Conservation (phyloP, 2,329 filamentous ascomycete species). For the Xylariomycetidae sp. region DNA sequence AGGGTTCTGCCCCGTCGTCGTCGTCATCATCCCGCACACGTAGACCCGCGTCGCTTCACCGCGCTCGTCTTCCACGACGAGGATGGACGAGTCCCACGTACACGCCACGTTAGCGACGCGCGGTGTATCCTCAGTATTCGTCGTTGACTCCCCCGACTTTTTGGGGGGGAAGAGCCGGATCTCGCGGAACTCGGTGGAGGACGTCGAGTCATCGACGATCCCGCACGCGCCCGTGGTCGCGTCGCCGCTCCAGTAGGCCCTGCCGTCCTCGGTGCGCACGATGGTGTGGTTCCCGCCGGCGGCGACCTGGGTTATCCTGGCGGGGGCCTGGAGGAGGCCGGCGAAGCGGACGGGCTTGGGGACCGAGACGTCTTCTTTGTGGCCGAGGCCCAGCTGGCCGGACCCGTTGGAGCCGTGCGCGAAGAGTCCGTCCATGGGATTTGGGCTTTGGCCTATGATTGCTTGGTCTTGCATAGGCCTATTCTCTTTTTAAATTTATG, state of each 20-base stretch:
- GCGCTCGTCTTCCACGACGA: slow-evolving; percentile 46
- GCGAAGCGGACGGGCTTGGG: slow-evolving; percentile 60
- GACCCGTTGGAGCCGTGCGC: slow-evolving; percentile 72
- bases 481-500: too few relatives aligned
- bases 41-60: slow-evolving; percentile 48
- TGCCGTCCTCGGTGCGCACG: slow-evolving; percentile 55
- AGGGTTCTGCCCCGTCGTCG: too few relatives aligned
- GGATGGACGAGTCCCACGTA: slow-evolving; percentile 72
- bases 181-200: slow-evolving; percentile 34
- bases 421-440: slow-evolving; percentile 51
- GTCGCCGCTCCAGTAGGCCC: slow-evolving; percentile 63
- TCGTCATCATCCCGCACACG: slow-evolving; percentile 57
- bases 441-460: background rate
- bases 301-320: slow-evolving; percentile 34
- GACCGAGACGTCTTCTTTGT: slow-evolving; percentile 65
- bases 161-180: slow-evolving; percentile 25
- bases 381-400: slow-evolving; percentile 68
- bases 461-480: too few relatives aligned
- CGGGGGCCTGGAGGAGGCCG: slow-evolving; percentile 30
- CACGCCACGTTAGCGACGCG: slow-evolving; percentile 54
- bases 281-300: slow-evolving; percentile 88
- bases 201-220: slow-evolving; percentile 23
- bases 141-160: too few relatives aligned
- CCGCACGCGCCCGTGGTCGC: slow-evolving; percentile 52
- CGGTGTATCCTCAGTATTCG: too few relatives aligned